Conservation (phyloP, 176 grass and related monocot species). For the Elaeis guineensis region DNA sequence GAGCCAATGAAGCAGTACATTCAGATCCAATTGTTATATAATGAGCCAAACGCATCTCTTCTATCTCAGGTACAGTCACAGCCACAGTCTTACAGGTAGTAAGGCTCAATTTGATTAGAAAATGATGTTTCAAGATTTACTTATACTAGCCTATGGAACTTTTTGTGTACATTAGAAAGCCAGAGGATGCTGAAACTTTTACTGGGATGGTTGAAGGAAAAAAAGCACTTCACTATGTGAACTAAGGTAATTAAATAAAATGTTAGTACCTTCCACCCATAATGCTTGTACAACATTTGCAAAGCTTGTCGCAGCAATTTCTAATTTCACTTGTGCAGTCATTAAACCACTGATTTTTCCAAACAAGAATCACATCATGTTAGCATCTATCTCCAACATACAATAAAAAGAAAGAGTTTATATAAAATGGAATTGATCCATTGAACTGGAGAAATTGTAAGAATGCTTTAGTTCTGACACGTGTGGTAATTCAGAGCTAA, state of each 20-base stretch:
- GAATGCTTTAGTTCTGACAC: not conserved
- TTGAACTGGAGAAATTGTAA: not conserved
- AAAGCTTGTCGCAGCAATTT: constrained; percentile 59
- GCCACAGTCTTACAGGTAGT: constrained; percentile 35
- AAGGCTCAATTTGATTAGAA: not conserved
- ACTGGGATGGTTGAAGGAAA: not conserved
- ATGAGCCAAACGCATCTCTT: constrained; percentile 86
- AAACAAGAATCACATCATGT: constrained; percentile 6
- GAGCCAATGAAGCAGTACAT: constrained; percentile 65
- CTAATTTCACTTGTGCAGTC: constrained; percentile 62
- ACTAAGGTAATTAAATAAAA: no score
- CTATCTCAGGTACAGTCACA: constrained; percentile 68
- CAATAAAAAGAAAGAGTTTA: no score
- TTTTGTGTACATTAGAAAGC: not conserved
- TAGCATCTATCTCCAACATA: not conserved
- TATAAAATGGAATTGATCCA: no score
- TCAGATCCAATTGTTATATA: constrained; percentile 86
- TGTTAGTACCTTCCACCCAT: constrained; percentile 63
- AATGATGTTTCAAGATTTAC: no score
- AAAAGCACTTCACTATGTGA: no score
- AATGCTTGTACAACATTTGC: constrained; percentile 28
- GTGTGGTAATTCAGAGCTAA: not conserved
- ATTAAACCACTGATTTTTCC: constrained; percentile 59
- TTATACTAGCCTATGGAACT: not conserved
- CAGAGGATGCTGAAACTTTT: not conserved